Evolutionary conservation across 805 yeast species (phyloP).

Genomic region (Jamesozyma rosinii): DNA sequence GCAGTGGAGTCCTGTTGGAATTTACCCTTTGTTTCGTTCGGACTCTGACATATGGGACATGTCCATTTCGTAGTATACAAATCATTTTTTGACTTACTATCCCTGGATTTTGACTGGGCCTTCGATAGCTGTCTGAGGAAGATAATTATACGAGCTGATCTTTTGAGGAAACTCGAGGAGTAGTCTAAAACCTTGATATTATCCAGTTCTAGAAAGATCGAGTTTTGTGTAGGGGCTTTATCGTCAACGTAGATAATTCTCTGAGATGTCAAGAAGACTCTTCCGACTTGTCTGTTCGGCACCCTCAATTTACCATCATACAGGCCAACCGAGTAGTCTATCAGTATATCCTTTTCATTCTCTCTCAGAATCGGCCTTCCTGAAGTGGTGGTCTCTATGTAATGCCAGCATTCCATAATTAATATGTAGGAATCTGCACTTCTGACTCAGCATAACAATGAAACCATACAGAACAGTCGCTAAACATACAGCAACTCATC

Average conservation of each 20-base stretch:
- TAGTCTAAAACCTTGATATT: conserved; percentile 36
- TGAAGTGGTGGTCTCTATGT: conserved; percentile 32
- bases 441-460: too few relatives aligned
- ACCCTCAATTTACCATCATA: conserved; percentile 71
- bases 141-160: conserved; percentile 68
- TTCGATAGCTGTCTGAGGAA: conserved; percentile 22
- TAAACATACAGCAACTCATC: too few relatives aligned
- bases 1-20: conserved; percentile 1
- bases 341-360: conserved; percentile 43
- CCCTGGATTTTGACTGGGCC: neutral
- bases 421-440: too few relatives aligned
- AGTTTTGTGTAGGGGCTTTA: conserved; percentile 30
- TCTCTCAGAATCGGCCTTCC: conserved; percentile 34
- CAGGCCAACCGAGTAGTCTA: conserved; percentile 55
- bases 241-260: conserved; percentile 69
- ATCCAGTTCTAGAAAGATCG: conserved; percentile 40
- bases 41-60: conserved; percentile 64
- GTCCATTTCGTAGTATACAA: conserved; percentile 44
- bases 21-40: conserved; percentile 4
- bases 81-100: neutral
- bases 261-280: conserved; percentile 65
- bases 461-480: too few relatives aligned
- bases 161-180: conserved; percentile 52
- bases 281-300: conserved; percentile 56
- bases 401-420: conserved; percentile 29